Evolutionary conservation across 306 rosid species (phyloP).

Genomic region (Dryas octopetala): DNA sequence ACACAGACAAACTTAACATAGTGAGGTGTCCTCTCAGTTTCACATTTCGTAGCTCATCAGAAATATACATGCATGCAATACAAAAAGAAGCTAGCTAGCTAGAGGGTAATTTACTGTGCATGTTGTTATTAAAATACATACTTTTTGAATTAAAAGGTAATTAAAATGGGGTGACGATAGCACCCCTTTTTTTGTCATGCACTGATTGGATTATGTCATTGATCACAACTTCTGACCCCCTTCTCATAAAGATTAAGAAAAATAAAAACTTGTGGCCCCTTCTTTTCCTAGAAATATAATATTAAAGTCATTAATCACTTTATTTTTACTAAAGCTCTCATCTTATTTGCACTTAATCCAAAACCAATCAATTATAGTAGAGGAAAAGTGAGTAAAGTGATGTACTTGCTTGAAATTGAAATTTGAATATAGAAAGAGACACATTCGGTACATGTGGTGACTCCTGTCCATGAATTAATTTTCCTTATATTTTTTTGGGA

Average conservation of each 20-base stretch:
- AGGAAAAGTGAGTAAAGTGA: constrained; percentile 25
- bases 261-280: not conserved
- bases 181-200: constrained; percentile 19
- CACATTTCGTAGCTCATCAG: constrained; percentile 10
- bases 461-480: not conserved
- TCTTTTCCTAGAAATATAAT: constrained; percentile 17
- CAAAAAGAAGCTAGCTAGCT: not conserved
- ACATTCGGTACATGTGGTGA: constrained; percentile 9
- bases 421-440: constrained; percentile 22
- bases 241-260: not conserved
- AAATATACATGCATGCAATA: not conserved
- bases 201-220: constrained; percentile 45
- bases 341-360: constrained; percentile 34
- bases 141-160: constrained; percentile 5
- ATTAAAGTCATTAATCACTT: constrained; percentile 30
- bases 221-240: constrained; percentile 28
- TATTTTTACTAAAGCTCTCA: constrained; percentile 16
- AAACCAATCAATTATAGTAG: constrained; percentile 27
- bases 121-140: not conserved
- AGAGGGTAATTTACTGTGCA: not conserved
- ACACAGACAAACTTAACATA: not conserved
- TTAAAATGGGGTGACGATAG: constrained; percentile 36
- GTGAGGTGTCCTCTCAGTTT: constrained; percentile 21
- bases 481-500: not conserved
- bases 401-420: constrained; percentile 20